A percentile compares a stretch with the other conserved stretches of the same genome.
These are phyloP conservation scores for Yamadazyma nakazawae DNA, from an alignment of 805 yeast species.

Conservation along the genomic window DNA sequence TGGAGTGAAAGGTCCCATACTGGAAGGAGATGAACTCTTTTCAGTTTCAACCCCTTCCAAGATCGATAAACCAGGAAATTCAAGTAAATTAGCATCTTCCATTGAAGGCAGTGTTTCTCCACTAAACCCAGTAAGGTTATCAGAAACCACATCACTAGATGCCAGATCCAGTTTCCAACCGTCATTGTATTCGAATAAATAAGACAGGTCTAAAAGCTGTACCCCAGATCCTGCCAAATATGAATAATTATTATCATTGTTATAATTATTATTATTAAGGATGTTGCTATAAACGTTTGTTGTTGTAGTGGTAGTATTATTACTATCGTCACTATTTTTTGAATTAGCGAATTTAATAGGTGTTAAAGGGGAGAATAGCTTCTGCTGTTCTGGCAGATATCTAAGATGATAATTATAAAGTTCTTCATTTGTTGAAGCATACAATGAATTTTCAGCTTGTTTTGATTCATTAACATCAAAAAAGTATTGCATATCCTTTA, in stretches of 20 bases:
- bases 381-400: not conserved
- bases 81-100: not conserved
- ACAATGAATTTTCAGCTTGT: not conserved
- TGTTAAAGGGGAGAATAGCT: constrained; percentile 6
- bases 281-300: too few species aligned
- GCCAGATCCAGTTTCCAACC: not conserved
- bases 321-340: too few species aligned
- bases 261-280: too few species aligned
- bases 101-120: not conserved
- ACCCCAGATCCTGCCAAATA: too few species aligned
- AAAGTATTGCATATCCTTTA: not conserved
- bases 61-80: not conserved
- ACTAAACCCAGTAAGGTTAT: too few species aligned
- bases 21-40: not conserved
- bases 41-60: not conserved
- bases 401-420: not conserved
- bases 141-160: too few species aligned
- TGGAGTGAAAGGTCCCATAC: not conserved
- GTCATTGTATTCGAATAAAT: not conserved
- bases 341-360: not conserved
- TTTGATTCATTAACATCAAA: not conserved
- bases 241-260: too few species aligned
- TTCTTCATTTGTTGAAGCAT: constrained; percentile 3
- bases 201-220: not conserved
- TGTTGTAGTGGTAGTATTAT: too few species aligned